phyloP scores from a whole-genome alignment of 1,284 basidiomycete species.

The Heterobasidion occidentale region DNA sequence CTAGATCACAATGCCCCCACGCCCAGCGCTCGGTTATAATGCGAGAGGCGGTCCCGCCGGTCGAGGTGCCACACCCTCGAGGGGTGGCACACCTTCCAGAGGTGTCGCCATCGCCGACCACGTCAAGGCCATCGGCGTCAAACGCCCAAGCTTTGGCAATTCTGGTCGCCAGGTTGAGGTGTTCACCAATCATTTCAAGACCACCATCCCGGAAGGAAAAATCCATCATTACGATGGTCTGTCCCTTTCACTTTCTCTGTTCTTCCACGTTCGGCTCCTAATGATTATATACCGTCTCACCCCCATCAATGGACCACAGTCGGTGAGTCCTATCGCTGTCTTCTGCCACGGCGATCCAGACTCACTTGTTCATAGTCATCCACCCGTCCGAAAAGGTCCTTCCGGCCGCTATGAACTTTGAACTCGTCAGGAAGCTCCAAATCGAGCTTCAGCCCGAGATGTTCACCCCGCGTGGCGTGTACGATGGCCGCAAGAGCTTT shows the following conservation, averaged over 20 bases:
- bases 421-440: slow-evolving; percentile 56
- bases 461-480: slow-evolving; percentile 59
- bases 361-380: slow-evolving; percentile 35
- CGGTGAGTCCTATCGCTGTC: slow-evolving; percentile 34
- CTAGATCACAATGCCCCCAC: not conserved
- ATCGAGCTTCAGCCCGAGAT: slow-evolving; percentile 42
- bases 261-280: not conserved
- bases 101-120: slow-evolving; percentile 26
- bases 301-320: slow-evolving; percentile 29
- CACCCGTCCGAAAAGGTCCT: slow-evolving; percentile 56
- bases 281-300: slow-evolving; percentile 1
- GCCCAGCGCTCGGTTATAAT: slow-evolving; percentile 20
- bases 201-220: slow-evolving; percentile 47
- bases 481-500: slow-evolving; percentile 74
- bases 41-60: slow-evolving; percentile 13
- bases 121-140: slow-evolving; percentile 52
- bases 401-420: slow-evolving; percentile 58
- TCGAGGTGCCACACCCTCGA: slow-evolving; percentile 22
- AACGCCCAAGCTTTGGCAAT: slow-evolving; percentile 52
- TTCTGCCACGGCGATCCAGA: not conserved
- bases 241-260: slow-evolving; percentile 14
- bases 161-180: slow-evolving; percentile 44
- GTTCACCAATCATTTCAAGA: slow-evolving; percentile 58
- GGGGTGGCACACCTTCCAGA: slow-evolving; percentile 14
- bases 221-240: slow-evolving; percentile 73